Evolutionary conservation across 2,329 filamentous ascomycete genomes (phyloP).

Genomic region (Aspergillus sp.): DNA sequence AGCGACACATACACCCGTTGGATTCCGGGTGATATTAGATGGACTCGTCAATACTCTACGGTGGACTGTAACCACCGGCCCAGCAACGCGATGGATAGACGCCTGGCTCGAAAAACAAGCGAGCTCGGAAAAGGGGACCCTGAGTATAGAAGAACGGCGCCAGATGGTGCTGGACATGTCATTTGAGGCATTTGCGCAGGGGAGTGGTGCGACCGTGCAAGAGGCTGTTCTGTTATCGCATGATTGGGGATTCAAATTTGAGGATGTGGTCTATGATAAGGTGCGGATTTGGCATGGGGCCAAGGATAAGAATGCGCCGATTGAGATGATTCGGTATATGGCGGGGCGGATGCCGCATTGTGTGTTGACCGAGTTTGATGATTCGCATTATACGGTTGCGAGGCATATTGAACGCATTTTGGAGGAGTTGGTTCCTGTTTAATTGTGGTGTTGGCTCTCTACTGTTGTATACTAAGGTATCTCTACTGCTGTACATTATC

Average conservation of each 20-base stretch:
- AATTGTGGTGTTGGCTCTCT: neutral
- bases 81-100: neutral
- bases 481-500: neutral
- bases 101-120: neutral
- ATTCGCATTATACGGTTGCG: conserved; percentile 12
- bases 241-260: conserved; percentile 30
- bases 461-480: neutral
- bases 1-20: neutral
- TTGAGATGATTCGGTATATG: conserved; percentile 40
- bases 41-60: neutral
- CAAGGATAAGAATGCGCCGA: conserved; percentile 27
- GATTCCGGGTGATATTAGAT: neutral
- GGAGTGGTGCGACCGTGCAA: conserved; percentile 21
- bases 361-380: conserved; percentile 33
- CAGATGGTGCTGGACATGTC: conserved; percentile 10
- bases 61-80: neutral
- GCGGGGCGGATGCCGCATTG: conserved; percentile 36
- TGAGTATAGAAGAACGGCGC: neutral
- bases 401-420: neutral
- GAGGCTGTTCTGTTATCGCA: conserved; percentile 28
- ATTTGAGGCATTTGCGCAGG: conserved; percentile 30
- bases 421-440: neutral
- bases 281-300: conserved; percentile 31
- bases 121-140: neutral
- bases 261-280: conserved; percentile 24